Evolutionary conservation across 2,329 filamentous ascomycete genomes (phyloP).

Genomic region (Epichloe coenophiala): DNA sequence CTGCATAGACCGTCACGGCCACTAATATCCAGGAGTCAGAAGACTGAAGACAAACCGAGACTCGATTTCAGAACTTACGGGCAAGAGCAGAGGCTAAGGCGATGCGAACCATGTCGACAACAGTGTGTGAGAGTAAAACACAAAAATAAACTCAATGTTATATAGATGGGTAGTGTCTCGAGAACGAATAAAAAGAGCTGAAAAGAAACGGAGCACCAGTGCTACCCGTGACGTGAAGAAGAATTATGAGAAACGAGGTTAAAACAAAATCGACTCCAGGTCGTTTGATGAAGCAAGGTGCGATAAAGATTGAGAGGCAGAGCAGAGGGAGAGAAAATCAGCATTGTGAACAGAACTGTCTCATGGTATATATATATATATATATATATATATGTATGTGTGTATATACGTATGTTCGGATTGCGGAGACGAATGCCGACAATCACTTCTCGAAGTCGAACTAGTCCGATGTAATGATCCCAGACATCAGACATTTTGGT

Average conservation of each 20-base stretch:
- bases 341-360: no score
- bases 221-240: neutral
- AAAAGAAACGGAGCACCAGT: neutral
- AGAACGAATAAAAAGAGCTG: neutral
- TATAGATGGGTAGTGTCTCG: no score
- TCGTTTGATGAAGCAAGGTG: neutral
- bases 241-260: neutral
- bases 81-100: conserved; percentile 11
- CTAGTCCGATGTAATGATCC: neutral
- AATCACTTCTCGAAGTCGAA: neutral
- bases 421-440: no score
- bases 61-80: conserved; percentile 10
- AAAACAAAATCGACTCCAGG: conserved; percentile 2
- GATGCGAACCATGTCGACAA: conserved; percentile 14
- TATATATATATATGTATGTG: no score
- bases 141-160: no score
- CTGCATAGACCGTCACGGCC: conserved; percentile 7
- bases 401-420: neutral
- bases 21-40: neutral
- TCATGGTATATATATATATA: no score
- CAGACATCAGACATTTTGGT: neutral
- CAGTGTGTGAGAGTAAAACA: neutral
- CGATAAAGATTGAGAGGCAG: neutral
- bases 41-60: neutral
- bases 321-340: no score